phyloP scores from a whole-genome alignment of 2,329 filamentous ascomycete species.

The Colletotrichum sidae region DNA sequence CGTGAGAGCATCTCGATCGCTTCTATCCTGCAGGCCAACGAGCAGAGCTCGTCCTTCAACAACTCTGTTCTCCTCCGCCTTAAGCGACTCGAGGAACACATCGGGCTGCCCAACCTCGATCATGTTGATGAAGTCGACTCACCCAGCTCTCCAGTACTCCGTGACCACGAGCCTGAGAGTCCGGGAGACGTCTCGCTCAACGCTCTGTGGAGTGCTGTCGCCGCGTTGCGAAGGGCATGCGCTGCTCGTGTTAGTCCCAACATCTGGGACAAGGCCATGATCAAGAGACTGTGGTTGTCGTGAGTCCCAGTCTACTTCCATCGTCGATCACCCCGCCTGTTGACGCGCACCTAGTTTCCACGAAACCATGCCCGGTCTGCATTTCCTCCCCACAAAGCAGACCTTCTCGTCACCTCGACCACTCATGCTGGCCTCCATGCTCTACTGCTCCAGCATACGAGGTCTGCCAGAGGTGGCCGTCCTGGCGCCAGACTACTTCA shows the following conservation, averaged over 20 bases:
- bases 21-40: constrained; percentile 34
- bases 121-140: constrained; percentile 36
- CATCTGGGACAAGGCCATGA: constrained; percentile 47
- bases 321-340: neutral
- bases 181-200: constrained; percentile 34
- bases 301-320: constrained; percentile 29
- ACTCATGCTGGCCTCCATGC: constrained; percentile 55
- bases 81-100: constrained; percentile 43
- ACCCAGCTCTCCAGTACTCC: neutral
- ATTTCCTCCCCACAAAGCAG: constrained; percentile 57
- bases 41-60: constrained; percentile 34
- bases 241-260: constrained; percentile 40
- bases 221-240: constrained; percentile 43
- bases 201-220: constrained; percentile 46
- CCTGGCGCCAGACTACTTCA: constrained; percentile 52
- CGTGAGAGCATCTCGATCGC: constrained; percentile 35
- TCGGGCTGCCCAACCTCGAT: constrained; percentile 40
- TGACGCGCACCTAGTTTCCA: constrained; percentile 49
- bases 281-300: constrained; percentile 51
- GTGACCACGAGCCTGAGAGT: constrained; percentile 10
- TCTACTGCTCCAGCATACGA: constrained; percentile 54
- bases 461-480: constrained; percentile 48
- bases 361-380: constrained; percentile 56
- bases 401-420: constrained; percentile 56
- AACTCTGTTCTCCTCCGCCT: constrained; percentile 40